A percentile compares a stretch with the other conserved stretches of the same genome.
Conservation (phyloP, 2,329 filamentous ascomycete species). For the Penicillium sp. region DNA sequence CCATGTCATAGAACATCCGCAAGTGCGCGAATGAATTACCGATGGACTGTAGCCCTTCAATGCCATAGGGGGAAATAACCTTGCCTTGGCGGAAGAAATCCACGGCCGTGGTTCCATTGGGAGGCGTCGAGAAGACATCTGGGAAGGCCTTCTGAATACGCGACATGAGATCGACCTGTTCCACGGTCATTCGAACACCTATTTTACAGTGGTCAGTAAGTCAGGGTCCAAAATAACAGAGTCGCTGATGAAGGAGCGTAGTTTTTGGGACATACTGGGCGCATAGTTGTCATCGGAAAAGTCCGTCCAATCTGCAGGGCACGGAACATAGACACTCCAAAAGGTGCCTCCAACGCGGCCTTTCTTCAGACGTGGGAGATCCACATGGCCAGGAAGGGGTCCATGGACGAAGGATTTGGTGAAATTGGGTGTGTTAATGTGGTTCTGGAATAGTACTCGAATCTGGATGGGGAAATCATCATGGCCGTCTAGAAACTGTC, state of each 20-base stretch:
- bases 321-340: slow-evolving; percentile 84
- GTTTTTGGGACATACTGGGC: slow-evolving; percentile 51
- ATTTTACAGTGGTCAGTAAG: not conserved
- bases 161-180: slow-evolving; percentile 40
- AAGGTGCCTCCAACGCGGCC: slow-evolving; percentile 78
- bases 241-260: not conserved
- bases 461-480: slow-evolving; percentile 82
- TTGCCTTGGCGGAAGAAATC: slow-evolving; percentile 61
- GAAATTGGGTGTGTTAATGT: slow-evolving; percentile 75
- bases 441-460: slow-evolving; percentile 67
- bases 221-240: slow-evolving; percentile 22
- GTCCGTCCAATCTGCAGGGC: slow-evolving; percentile 70
- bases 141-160: slow-evolving; percentile 37
- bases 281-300: slow-evolving; percentile 74
- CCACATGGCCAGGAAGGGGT: slow-evolving; percentile 69
- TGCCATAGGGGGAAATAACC: slow-evolving; percentile 75
- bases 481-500: slow-evolving; percentile 69
- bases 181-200: slow-evolving; percentile 37
- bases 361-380: slow-evolving; percentile 71
- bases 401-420: slow-evolving; percentile 72
- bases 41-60: slow-evolving; percentile 92
- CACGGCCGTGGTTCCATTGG: slow-evolving; percentile 63
- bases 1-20: slow-evolving; percentile 72
- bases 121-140: slow-evolving; percentile 55
- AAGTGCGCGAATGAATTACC: slow-evolving; percentile 72